Evolutionary conservation across 169 alveolate species (phyloP), one percentile per base, ranked within the genome.

Genomic region (Besnoitia besnoiti): DNA sequence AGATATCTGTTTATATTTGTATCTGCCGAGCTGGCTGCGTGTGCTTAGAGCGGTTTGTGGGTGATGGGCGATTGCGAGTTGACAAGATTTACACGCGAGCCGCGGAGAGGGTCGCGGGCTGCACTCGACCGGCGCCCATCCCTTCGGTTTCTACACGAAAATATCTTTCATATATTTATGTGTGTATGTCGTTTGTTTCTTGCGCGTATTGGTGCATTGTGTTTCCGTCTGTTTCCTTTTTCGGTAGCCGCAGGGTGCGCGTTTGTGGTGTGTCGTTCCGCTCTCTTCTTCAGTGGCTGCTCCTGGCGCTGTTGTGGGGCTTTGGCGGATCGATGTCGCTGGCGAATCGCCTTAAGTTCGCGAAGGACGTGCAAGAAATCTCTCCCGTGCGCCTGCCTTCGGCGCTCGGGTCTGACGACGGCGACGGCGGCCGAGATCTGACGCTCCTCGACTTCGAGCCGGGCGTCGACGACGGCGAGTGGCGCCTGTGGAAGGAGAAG

Each of bases 361-460:
- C 97, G 3, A 95, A 96, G 47, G 95, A 94, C 59, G 96, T 98
- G 24, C 96, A 95, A 47, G 96, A 97, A 90, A 92, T 97, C 51
- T 95, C 97, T 49, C 89, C 90, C 62, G 27, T 90, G 35, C 90
- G 90, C 4, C 94, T 94, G 92, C 91, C 94, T 21, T 59, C 94
- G 33, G 91, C 62, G 7, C 67, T 85, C 39, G 37, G 42, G 14
- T 33, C 88, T 35, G 84, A 44, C 85, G 84, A 24, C 21, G 89
- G 14, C 37, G 76, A 46, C 19, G 90, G 67, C 7, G 96, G 92
- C 61, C 7, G 91, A 55, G 97, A 95, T 49, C 94, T 84, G 35
- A 97, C 98, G n/a, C 89, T 98, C 85, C 95, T 98, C 85, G 99
- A 98, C 93, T 98, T 96, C 93, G 99, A 97, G 95, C 99, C 98